Percentiles rank a stretch among this genome's conserved stretches.
Conservation (phyloP, 2,329 filamentous ascomycete genomes). For the Diaporthe ilicicola region DNA sequence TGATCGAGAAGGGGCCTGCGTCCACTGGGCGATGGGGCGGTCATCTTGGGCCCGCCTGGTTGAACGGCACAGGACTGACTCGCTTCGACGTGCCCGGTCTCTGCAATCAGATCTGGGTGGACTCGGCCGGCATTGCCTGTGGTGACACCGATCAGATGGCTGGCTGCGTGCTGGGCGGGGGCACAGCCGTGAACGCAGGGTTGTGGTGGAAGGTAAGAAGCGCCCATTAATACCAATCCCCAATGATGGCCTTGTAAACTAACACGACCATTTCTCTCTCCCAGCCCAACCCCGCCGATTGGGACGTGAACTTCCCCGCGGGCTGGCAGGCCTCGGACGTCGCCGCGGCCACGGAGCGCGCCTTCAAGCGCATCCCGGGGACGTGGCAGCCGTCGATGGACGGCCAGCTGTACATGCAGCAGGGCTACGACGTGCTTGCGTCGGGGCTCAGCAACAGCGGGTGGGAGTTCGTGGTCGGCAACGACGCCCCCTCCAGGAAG, state of each 20-base stretch:
- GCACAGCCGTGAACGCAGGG: constrained; percentile 68
- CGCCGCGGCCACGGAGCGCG: constrained; percentile 63
- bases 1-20: constrained; percentile 62
- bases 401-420: constrained; percentile 70
- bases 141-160: constrained; percentile 73
- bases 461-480: constrained; percentile 68
- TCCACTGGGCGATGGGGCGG: constrained; percentile 71
- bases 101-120: constrained; percentile 71
- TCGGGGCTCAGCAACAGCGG: constrained; percentile 66
- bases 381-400: constrained; percentile 73
- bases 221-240: no score
- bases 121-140: constrained; percentile 69
- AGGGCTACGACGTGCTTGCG: constrained; percentile 70
- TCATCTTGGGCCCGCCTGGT: constrained; percentile 64
- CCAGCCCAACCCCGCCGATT: constrained; percentile 68
- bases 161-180: constrained; percentile 70
- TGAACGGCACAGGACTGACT: constrained; percentile 64
- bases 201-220: constrained; percentile 62
- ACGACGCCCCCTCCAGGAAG: constrained; percentile 68
- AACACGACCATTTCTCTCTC: background rate
- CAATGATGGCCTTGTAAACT: background rate
- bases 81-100: constrained; percentile 73
- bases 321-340: constrained; percentile 77
- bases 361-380: constrained; percentile 76
- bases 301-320: constrained; percentile 75